Evolutionary conservation across 2,329 filamentous ascomycete species (phyloP).

Genomic region (Davidsoniella neocaledoniae): DNA sequence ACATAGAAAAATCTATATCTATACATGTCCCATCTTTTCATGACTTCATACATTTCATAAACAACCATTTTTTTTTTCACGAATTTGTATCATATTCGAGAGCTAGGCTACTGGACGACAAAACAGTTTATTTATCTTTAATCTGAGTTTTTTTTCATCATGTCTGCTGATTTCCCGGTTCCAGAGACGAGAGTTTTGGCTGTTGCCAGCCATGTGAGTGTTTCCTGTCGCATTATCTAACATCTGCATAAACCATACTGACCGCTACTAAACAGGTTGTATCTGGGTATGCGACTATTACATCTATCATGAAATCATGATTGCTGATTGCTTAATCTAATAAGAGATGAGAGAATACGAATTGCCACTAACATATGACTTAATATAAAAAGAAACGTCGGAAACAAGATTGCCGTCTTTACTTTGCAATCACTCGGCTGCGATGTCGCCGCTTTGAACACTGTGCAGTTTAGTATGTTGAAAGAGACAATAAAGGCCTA

Average conservation of each 20-base stretch:
- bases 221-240: neutral
- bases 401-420: conserved; percentile 93
- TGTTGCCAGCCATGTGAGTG: conserved; percentile 82
- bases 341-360: conserved; percentile 8
- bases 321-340: conserved; percentile 12
- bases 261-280: conserved; percentile 22
- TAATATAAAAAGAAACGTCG: conserved; percentile 51
- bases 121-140: too few relatives aligned
- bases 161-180: conserved; percentile 19
- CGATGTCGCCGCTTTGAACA: conserved; percentile 87
- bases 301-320: too few relatives aligned
- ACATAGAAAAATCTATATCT: too few relatives aligned
- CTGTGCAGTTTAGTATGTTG: conserved; percentile 82
- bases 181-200: conserved; percentile 58
- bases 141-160: conserved; percentile 4
- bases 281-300: conserved; percentile 22
- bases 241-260: neutral
- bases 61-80: too few relatives aligned
- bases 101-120: too few relatives aligned
- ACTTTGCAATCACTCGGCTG: conserved; percentile 87
- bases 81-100: too few relatives aligned
- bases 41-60: too few relatives aligned
- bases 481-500: too few relatives aligned
- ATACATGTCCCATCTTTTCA: too few relatives aligned
- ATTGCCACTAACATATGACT: too few relatives aligned